phyloP scores from a whole-genome alignment of 2,329 filamentous ascomycete genomes.

The Xylogone sp. region DNA sequence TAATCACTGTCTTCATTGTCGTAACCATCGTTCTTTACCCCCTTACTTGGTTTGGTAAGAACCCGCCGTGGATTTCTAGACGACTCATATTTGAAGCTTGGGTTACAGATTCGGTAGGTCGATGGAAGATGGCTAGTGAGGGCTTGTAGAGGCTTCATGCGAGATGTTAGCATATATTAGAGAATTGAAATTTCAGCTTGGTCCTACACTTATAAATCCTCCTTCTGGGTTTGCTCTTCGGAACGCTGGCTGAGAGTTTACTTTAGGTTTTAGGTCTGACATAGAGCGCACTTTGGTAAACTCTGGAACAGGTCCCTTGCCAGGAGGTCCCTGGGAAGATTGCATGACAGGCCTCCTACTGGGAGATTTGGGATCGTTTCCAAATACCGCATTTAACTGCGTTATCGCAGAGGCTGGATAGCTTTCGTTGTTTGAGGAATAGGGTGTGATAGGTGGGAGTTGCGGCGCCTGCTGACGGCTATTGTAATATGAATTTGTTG shows the following conservation, averaged over 20 bases:
- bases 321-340: conserved; percentile 37
- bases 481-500: conserved; percentile 55
- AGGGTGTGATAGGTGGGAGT: conserved; percentile 69
- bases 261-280: conserved; percentile 73
- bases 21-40: conserved; percentile 96
- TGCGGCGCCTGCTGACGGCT: conserved; percentile 50
- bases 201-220: conserved; percentile 89
- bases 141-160: conserved; percentile 79
- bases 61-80: conserved; percentile 94
- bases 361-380: conserved; percentile 54
- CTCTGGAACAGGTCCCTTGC: conserved; percentile 74
- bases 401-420: conserved; percentile 69
- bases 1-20: conserved; percentile 99
- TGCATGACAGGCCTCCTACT: conserved; percentile 46
- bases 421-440: conserved; percentile 63
- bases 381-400: conserved; percentile 64
- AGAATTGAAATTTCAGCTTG: neutral
- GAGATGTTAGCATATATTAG: conserved; percentile 3
- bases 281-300: conserved; percentile 75
- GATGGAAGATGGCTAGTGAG: conserved; percentile 89
- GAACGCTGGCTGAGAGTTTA: conserved; percentile 85
- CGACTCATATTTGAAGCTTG: conserved; percentile 97
- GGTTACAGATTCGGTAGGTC: conserved; percentile 98
- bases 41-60: conserved; percentile 97
- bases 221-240: conserved; percentile 93